Evolutionary conservation across 176 grass and related monocot genomes (phyloP).

Genomic region (Hordeum marinum): DNA sequence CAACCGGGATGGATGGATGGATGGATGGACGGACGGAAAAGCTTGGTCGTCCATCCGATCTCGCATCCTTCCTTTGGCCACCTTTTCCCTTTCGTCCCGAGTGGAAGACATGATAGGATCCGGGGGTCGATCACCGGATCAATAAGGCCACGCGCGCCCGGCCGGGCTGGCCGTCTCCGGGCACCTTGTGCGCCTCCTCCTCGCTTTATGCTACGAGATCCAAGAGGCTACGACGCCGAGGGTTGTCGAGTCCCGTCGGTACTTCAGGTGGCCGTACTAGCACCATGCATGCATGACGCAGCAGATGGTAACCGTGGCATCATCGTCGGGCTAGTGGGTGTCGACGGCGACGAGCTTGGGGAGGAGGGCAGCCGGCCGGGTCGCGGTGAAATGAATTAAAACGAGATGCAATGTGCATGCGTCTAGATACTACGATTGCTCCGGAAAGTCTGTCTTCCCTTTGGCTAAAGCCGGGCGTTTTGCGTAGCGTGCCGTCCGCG

Average conservation of each 20-base stretch:
- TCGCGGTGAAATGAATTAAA: neutral
- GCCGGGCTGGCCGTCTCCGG: neutral
- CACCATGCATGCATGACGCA: too few relatives aligned
- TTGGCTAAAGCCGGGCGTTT: neutral
- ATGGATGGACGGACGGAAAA: neutral
- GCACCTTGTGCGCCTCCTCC: neutral
- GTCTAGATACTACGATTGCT: neutral
- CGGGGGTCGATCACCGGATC: too few relatives aligned
- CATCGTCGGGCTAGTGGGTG: too few relatives aligned
- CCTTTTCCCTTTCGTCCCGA: neutral
- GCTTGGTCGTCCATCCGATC: neutral
- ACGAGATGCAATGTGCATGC: neutral
- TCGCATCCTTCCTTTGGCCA: neutral
- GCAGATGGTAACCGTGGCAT: too few relatives aligned
- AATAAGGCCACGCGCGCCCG: neutral
- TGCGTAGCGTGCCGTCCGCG: neutral
- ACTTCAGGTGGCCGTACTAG: neutral
- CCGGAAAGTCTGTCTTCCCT: neutral
- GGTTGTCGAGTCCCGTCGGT: neutral
- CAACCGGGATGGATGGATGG: neutral
- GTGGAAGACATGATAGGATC: slow-evolving; percentile 24
- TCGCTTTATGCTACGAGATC: neutral
- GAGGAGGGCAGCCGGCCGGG: too few relatives aligned
- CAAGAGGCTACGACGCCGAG: neutral
- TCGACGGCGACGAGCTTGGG: too few relatives aligned